phyloP scores from a whole-genome alignment of 2,329 filamentous ascomycete species.

The Fusarium sororula region DNA sequence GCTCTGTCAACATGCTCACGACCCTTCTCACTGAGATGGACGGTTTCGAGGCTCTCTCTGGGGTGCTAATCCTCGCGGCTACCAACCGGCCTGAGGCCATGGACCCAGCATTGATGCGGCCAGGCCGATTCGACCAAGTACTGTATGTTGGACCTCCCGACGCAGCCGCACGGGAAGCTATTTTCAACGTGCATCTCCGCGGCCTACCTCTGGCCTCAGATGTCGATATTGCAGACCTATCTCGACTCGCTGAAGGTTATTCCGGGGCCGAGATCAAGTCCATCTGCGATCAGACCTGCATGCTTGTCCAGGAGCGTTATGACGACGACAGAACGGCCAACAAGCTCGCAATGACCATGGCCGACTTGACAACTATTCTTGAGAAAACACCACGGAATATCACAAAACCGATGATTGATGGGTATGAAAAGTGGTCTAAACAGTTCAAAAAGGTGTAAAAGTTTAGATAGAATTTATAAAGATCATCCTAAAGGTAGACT shows the following conservation, averaged over 20 bases:
- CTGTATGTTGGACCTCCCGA: conserved; percentile 89
- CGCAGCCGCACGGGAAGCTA: conserved; percentile 75
- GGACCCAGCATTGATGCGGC: conserved; percentile 85
- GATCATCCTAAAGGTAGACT: background rate
- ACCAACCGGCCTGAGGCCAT: conserved; percentile 90
- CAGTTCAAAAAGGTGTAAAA: conserved; percentile 46
- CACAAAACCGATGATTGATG: conserved; percentile 64
- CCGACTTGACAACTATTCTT: conserved; percentile 56
- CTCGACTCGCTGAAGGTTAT: conserved; percentile 74
- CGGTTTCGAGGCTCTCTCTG: conserved; percentile 84
- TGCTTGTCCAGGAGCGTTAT: conserved; percentile 52
- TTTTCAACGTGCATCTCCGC: conserved; percentile 74
- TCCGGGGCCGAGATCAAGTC: conserved; percentile 83
- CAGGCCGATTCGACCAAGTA: conserved; percentile 84
- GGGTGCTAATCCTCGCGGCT: conserved; percentile 87
- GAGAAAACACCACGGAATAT: conserved; percentile 64
- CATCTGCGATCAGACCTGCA: conserved; percentile 58
- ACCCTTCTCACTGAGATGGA: conserved; percentile 96
- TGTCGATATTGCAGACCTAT: conserved; percentile 72
- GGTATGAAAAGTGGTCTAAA: conserved; percentile 66
- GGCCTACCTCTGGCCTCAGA: conserved; percentile 68
- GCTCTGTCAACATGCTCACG: conserved; percentile 83
- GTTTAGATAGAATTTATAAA: background rate
- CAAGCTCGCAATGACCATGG: conserved; percentile 51
- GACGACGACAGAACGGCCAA: conserved; percentile 43